Conservation (phyloP, 2,329 filamentous ascomycete species). For the Alternaria panax region DNA sequence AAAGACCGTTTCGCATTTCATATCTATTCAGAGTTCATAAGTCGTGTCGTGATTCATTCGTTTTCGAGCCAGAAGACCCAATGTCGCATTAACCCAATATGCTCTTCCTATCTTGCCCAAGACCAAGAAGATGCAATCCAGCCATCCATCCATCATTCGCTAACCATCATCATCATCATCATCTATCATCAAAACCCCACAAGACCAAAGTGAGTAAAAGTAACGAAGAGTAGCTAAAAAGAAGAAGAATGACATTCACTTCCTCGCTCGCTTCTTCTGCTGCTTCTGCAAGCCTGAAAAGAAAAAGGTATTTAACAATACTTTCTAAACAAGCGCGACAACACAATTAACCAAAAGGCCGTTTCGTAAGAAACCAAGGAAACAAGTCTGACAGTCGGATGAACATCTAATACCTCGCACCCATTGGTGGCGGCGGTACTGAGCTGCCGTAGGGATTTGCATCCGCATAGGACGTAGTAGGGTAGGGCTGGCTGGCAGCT, state of each 20-base stretch:
- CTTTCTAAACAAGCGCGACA: conserved; percentile 2
- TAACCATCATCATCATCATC: too few relatives aligned
- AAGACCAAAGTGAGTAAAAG: neutral
- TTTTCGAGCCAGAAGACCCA: conserved; percentile 16
- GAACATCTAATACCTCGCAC: conserved; percentile 42
- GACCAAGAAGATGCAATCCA: neutral
- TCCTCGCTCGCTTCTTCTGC: neutral
- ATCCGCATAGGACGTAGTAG: conserved; percentile 51
- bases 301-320: conserved; percentile 10
- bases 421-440: conserved; percentile 52
- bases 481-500: conserved; percentile 45
- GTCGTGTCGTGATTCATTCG: conserved; percentile 18
- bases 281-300: neutral
- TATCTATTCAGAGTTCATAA: conserved; percentile 14
- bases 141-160: neutral
- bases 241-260: conserved; percentile 2
- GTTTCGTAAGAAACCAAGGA: neutral
- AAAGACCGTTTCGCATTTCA: conserved; percentile 3
- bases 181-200: neutral
- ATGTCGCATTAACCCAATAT: conserved; percentile 4
- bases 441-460: conserved; percentile 54
- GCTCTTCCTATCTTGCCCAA: neutral
- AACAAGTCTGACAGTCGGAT: neutral
- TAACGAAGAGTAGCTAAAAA: conserved; percentile 1
- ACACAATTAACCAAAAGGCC: neutral